A percentile compares a stretch with the other conserved stretches of the same genome.
These are phyloP conservation scores for Spiromastix sp. DNA, from an alignment of 2,329 filamentous ascomycete genomes.

Conservation along the genomic window DNA sequence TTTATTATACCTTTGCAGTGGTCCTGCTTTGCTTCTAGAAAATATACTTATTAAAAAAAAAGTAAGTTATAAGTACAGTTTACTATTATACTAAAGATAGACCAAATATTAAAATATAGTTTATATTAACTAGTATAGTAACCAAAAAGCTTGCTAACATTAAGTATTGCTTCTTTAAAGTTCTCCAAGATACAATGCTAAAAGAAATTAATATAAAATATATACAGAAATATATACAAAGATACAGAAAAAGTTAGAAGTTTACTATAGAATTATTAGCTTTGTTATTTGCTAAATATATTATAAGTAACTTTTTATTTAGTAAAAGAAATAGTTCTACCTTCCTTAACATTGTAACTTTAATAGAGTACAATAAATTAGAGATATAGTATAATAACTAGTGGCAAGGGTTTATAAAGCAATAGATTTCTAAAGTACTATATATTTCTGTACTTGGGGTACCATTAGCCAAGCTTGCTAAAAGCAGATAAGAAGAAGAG, in stretches of 20 bases:
- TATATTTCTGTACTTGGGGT: slow-evolving; percentile 83
- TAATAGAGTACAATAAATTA: slow-evolving; percentile 53
- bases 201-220: slow-evolving; percentile 85
- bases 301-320: slow-evolving; percentile 89
- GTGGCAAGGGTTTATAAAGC: slow-evolving; percentile 72
- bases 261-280: slow-evolving; percentile 74
- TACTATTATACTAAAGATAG: slow-evolving; percentile 69
- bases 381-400: slow-evolving; percentile 71
- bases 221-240: slow-evolving; percentile 73
- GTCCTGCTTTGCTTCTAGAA: slow-evolving; percentile 83
- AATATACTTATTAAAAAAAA: slow-evolving; percentile 89
- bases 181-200: slow-evolving; percentile 66
- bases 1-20: slow-evolving; percentile 80
- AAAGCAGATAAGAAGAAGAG: slow-evolving; percentile 73
- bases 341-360: slow-evolving; percentile 46
- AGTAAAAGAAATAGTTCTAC: slow-evolving; percentile 75
- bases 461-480: slow-evolving; percentile 71
- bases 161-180: slow-evolving; percentile 72
- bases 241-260: slow-evolving; percentile 71
- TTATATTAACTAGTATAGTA: slow-evolving; percentile 76
- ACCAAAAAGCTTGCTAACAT: slow-evolving; percentile 76
- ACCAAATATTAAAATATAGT: slow-evolving; percentile 73
- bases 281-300: slow-evolving; percentile 69
- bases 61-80: slow-evolving; percentile 77
- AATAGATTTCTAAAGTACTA: slow-evolving; percentile 74